Conservation (phyloP, 2,329 filamentous ascomycete genomes). For the Aspergillus luchuensis region DNA sequence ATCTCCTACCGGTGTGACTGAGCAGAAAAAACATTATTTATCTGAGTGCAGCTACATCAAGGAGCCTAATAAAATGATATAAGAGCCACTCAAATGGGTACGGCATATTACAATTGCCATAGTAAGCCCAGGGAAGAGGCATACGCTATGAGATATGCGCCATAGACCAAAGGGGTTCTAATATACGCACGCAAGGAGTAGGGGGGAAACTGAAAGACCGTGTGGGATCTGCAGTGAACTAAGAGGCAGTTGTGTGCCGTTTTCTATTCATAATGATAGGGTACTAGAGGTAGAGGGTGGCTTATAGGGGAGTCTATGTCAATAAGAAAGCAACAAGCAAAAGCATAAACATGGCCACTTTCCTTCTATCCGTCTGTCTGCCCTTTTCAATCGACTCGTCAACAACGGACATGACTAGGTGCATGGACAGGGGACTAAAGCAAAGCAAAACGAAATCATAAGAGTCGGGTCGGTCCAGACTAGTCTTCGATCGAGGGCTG, state of each 20-base stretch:
- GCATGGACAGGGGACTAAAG: not conserved
- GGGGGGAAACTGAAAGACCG: too few relatives aligned
- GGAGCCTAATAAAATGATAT: not conserved
- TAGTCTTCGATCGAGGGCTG: not conserved
- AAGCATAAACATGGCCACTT: not conserved
- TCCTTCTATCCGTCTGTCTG: not conserved
- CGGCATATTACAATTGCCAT: not conserved
- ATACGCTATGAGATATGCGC: too few relatives aligned
- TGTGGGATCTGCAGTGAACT: not conserved
- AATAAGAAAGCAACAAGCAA: not conserved
- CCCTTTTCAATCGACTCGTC: not conserved
- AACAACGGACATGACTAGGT: not conserved
- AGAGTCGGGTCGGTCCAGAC: not conserved
- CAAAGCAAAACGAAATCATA: conserved; percentile 1
- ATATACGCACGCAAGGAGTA: too few relatives aligned
- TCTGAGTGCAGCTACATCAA: not conserved
- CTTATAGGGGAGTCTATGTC: not conserved
- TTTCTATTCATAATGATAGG: not conserved
- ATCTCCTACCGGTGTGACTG: not conserved
- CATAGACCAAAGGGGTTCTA: too few relatives aligned
- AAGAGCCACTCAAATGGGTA: not conserved
- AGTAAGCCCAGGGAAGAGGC: not conserved
- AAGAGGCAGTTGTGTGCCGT: not conserved
- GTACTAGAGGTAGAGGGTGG: not conserved
- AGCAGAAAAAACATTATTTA: not conserved